These are phyloP conservation scores for Heteromeles arbutifolia DNA, from an alignment of 306 rosid genomes.

Conservation along the genomic window DNA sequence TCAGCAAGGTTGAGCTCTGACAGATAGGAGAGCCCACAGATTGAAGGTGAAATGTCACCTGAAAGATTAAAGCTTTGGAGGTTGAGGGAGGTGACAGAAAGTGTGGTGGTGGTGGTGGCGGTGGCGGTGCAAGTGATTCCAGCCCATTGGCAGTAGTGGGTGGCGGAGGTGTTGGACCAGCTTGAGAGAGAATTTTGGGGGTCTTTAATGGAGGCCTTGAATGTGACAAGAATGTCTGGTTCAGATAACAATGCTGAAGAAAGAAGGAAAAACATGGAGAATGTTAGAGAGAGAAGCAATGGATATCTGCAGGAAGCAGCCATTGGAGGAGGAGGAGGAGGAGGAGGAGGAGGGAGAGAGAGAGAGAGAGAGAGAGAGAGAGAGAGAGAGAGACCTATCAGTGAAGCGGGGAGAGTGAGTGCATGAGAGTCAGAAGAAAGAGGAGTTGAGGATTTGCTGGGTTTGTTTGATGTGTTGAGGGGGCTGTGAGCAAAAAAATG, in stretches of 20 bases:
- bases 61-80: constrained; percentile 78
- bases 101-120: constrained; percentile 19
- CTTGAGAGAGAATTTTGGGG: constrained; percentile 47
- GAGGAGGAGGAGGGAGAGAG: constrained; percentile 16
- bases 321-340: constrained; percentile 39
- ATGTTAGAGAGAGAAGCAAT: constrained; percentile 36
- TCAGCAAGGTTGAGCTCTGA: constrained; percentile 78
- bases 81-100: constrained; percentile 50
- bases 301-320: constrained; percentile 44
- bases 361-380: neutral
- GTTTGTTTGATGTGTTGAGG: constrained; percentile 17
- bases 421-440: neutral
- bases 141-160: constrained; percentile 72
- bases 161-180: constrained; percentile 65
- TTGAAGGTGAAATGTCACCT: constrained; percentile 69
- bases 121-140: constrained; percentile 56
- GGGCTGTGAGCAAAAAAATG: constrained; percentile 24
- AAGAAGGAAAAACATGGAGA: constrained; percentile 26
- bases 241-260: constrained; percentile 46
- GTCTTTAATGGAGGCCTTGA: constrained; percentile 72
- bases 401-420: neutral
- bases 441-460: constrained; percentile 10
- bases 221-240: constrained; percentile 48
- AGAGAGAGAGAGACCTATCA: neutral
- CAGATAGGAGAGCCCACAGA: constrained; percentile 57